Conservation (phyloP, 2,329 filamentous ascomycete species). For the Aspergillus transmontanensis region DNA sequence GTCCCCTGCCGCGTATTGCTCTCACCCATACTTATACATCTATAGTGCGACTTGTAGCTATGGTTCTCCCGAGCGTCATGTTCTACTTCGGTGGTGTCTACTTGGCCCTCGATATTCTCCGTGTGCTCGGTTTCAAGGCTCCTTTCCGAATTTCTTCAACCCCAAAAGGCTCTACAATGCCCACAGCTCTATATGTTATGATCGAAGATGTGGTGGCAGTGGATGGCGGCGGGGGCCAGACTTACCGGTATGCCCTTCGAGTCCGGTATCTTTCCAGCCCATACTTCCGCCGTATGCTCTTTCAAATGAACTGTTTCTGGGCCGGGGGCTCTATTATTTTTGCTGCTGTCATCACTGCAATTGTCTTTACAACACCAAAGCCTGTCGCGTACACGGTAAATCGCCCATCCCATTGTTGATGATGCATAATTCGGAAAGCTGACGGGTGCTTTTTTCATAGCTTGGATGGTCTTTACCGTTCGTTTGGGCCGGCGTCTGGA, state of each 20-base stretch:
- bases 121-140: constrained; percentile 48
- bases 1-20: neutral
- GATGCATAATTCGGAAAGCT: neutral
- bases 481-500: constrained; percentile 49
- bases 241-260: constrained; percentile 54
- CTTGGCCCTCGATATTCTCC: constrained; percentile 46
- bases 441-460: constrained; percentile 1
- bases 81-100: constrained; percentile 49
- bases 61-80: constrained; percentile 50
- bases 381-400: constrained; percentile 52
- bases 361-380: constrained; percentile 53
- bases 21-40: constrained; percentile 2
- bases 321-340: constrained; percentile 53
- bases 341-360: constrained; percentile 50
- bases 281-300: constrained; percentile 57
- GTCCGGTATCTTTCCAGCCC: constrained; percentile 57
- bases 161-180: constrained; percentile 59
- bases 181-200: constrained; percentile 65
- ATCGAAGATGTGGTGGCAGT: constrained; percentile 70
- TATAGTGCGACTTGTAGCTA: constrained; percentile 46
- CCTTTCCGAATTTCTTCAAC: constrained; percentile 68
- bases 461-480: constrained; percentile 22
- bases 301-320: constrained; percentile 61
- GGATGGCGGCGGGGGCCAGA: constrained; percentile 62
- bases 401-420: neutral